phyloP scores from a whole-genome alignment of 2,329 filamentous ascomycete species.

The Conoideocrella luteorostrata region DNA sequence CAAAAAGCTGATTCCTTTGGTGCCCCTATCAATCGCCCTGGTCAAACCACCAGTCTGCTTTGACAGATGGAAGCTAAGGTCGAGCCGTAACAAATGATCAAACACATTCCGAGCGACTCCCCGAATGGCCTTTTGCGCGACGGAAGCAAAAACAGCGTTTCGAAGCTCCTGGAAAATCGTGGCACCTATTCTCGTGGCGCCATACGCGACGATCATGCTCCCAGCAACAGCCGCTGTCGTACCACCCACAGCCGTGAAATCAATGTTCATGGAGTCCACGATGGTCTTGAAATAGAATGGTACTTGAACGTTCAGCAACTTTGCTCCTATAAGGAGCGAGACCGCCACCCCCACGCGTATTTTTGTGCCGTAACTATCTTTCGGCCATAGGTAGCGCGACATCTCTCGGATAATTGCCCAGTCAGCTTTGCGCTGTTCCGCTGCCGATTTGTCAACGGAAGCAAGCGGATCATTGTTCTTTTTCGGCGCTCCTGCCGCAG shows the following conservation, averaged over 20 bases:
- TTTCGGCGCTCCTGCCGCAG: slow-evolving; percentile 13
- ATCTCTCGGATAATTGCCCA: slow-evolving; percentile 99
- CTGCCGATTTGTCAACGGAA: slow-evolving; percentile 45
- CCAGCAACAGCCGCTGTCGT: slow-evolving; percentile 86
- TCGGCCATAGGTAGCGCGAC: slow-evolving; percentile 93
- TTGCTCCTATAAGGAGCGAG: slow-evolving; percentile 76
- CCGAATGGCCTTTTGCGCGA: slow-evolving; percentile 93
- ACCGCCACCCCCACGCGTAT: slow-evolving; percentile 82
- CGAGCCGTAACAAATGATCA: slow-evolving; percentile 77
- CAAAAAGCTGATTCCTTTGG: slow-evolving; percentile 96
- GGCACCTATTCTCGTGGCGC: slow-evolving; percentile 78
- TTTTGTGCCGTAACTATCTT: slow-evolving; percentile 66
- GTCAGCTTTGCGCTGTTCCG: slow-evolving; percentile 92
- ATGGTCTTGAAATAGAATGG: slow-evolving; percentile 99
- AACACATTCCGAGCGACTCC: slow-evolving; percentile 89
- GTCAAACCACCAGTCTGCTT: slow-evolving; percentile 94
- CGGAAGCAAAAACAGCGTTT: slow-evolving; percentile 94
- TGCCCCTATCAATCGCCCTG: slow-evolving; percentile 89
- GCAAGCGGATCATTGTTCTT: slow-evolving; percentile 26
- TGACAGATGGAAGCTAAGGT: slow-evolving; percentile 87
- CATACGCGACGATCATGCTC: slow-evolving; percentile 90
- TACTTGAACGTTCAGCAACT: slow-evolving; percentile 94
- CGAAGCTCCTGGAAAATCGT: slow-evolving; percentile 88
- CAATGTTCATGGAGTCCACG: slow-evolving; percentile 95
- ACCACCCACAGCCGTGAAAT: slow-evolving; percentile 78